These are phyloP conservation scores for Polygonum maritimum DNA, from an alignment of 148 eudicot species.

Conservation along the genomic window DNA sequence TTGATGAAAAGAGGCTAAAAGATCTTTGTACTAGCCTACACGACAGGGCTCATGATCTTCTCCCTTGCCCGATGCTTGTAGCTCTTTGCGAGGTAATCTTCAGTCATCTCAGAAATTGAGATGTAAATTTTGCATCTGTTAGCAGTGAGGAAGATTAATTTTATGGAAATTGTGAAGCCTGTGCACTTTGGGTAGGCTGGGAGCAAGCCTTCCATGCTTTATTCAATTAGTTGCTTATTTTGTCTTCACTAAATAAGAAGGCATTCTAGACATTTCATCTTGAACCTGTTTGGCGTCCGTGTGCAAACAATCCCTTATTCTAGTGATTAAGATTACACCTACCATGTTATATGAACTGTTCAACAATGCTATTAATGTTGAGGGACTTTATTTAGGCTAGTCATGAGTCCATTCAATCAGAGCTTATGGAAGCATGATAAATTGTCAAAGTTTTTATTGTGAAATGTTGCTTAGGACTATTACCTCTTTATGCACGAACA, in stretches of 20 bases:
- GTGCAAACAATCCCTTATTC: not conserved
- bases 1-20: conserved; percentile 66
- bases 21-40: conserved; percentile 38
- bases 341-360: not conserved
- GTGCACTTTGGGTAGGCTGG: not conserved
- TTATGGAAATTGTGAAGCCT: not conserved
- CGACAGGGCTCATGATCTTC: conserved; percentile 58
- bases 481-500: not conserved
- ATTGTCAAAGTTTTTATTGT: not conserved
- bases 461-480: not conserved
- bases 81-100: conserved; percentile 86
- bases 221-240: not conserved
- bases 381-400: not conserved
- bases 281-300: not conserved
- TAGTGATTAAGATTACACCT: not conserved
- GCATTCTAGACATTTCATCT: not conserved
- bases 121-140: not conserved
- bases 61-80: conserved; percentile 79
- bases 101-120: not conserved
- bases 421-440: not conserved
- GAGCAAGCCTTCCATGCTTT: not conserved
- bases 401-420: not conserved
- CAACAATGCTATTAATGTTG: not conserved
- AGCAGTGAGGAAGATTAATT: not conserved
- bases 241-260: not conserved